Conservation (phyloP, 2,329 filamentous ascomycete species). For the Diplodia scrobiculata region DNA sequence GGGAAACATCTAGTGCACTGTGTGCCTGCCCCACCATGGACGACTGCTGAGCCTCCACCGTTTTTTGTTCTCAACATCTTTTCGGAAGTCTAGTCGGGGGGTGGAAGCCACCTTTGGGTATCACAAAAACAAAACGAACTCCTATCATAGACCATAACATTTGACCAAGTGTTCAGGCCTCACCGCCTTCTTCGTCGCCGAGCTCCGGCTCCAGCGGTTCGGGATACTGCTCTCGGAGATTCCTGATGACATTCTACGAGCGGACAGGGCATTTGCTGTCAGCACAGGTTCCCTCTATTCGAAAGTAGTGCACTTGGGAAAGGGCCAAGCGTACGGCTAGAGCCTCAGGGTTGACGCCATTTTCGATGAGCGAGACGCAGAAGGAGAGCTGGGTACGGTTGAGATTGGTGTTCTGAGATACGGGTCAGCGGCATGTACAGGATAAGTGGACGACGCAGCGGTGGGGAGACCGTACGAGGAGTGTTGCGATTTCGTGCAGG, state of each 20-base stretch:
- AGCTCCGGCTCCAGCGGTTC: slow-evolving; percentile 23
- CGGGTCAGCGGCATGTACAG: background rate
- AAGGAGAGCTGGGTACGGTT: slow-evolving; percentile 89
- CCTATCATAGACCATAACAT: background rate
- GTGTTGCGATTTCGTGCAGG: slow-evolving; percentile 80
- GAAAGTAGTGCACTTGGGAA: background rate
- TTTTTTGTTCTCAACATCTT: background rate
- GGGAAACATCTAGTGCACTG: background rate
- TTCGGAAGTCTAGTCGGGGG: background rate
- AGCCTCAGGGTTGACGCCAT: slow-evolving; percentile 93
- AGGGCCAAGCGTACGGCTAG: slow-evolving; percentile 69
- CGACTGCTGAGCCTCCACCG: background rate
- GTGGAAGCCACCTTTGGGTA: background rate
- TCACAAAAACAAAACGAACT: background rate
- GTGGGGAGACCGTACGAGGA: slow-evolving; percentile 66
- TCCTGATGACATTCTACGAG: slow-evolving; percentile 51
- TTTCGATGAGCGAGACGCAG: slow-evolving; percentile 95
- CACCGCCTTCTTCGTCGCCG: slow-evolving; percentile 15
- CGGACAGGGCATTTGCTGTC: background rate
- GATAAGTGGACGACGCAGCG: background rate
- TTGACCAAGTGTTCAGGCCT: background rate
- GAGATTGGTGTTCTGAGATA: slow-evolving; percentile 80
- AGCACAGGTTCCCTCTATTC: background rate
- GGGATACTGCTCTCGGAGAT: slow-evolving; percentile 49
- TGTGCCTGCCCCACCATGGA: background rate